Base-by-base conservation (phyloP, 768 basidiomycete genomes). In the Dentipellis sp. region DNA sequence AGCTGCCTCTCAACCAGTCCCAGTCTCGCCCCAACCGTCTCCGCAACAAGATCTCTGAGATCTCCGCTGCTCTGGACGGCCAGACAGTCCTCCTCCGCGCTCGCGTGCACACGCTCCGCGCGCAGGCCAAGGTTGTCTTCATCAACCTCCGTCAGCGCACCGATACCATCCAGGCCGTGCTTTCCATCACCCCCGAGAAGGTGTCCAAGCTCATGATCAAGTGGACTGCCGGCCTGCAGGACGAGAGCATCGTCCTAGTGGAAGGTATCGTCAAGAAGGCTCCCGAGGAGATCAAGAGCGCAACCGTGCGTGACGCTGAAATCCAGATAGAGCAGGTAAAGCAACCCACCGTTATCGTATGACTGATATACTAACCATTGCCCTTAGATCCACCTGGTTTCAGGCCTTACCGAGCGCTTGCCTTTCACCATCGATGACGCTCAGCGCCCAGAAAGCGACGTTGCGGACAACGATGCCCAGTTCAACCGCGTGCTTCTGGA, bases 181-280 rank as follows among this genome's bases (percentile, higher is more conserved):
- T 95, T 58, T 71, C 75, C 50, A 81, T 88, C 21, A 74, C 86
- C 10, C 79, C 83, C 10, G 87, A 82, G 48, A 84, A 81, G 64
- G 78, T 98, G 23, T 94, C 91, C 59, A 97, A 94, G 72, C 94
- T 95, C 68, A 99, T 99, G 97, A 82, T 93, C 39, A 97, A 93
- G 71, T 98, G 89, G 88, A 81, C 86, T 16, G 83, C 84, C 17
- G 67, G 80, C 22, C 72, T 98, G 51, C 75, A 85, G 23, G 80
- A 81, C 64, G 97, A 99, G 74, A 90, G 87, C 57, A 94, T 99
- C 65, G 86, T 98, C 5, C 81, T 94, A 21, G 87, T 95, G 5
- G 87, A 94, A 70, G 95, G 93, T 39, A 65, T 76, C 53, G 88
- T 94, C 45, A 81, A 84, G 68, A 86, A 82, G 69, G 82, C 86